Conservation (phyloP, 2,329 filamentous ascomycete species). For the Bisporella sp. region DNA sequence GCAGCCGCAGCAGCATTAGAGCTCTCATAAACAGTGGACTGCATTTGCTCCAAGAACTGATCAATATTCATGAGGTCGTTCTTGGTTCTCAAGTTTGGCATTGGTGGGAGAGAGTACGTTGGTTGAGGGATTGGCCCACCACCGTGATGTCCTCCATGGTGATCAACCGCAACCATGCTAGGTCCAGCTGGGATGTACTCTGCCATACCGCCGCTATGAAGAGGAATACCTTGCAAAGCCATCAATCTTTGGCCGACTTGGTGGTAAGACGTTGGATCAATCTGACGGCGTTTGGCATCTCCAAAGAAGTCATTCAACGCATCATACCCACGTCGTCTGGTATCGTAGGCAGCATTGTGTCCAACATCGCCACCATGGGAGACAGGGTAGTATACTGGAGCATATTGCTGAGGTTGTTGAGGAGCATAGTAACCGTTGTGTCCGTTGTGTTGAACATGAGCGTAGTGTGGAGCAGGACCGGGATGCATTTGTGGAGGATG, state of each 20-base stretch:
- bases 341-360: conserved; percentile 58
- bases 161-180: conserved; percentile 48
- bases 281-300: conserved; percentile 82
- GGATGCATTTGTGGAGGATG: conserved; percentile 55
- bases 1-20: conserved; percentile 73
- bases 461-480: conserved; percentile 42
- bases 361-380: conserved; percentile 58
- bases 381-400: conserved; percentile 73
- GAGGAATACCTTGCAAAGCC: conserved; percentile 65
- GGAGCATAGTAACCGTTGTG: conserved; percentile 44
- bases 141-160: conserved; percentile 32
- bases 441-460: conserved; percentile 34
- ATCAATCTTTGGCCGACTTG: conserved; percentile 86
- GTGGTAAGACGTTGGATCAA: conserved; percentile 83
- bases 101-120: conserved; percentile 78
- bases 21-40: conserved; percentile 92
- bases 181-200: conserved; percentile 49
- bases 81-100: conserved; percentile 85
- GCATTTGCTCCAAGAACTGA: conserved; percentile 91
- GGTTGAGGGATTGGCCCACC: conserved; percentile 62
- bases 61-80: conserved; percentile 91
- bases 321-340: conserved; percentile 73
- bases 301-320: conserved; percentile 91
- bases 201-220: conserved; percentile 46
- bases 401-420: conserved; percentile 49